phyloP scores from a whole-genome alignment of 305 asterid species.

The Solanum hybrid region DNA sequence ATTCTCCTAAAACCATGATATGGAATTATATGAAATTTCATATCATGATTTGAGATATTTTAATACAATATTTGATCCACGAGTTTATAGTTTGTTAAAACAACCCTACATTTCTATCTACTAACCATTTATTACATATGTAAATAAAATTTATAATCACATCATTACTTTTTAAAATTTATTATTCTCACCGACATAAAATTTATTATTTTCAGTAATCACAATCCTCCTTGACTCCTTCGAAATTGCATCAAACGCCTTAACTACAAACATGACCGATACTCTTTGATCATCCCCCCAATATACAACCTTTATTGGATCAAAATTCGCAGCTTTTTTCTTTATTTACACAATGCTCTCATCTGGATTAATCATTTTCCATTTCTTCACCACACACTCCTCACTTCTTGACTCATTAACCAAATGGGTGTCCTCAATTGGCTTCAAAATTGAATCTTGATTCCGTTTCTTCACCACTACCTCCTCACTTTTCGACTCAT shows the following conservation, averaged over 20 bases:
- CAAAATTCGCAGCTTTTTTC: constrained; percentile 33
- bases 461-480: constrained; percentile 15
- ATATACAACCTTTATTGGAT: constrained; percentile 63
- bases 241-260: constrained; percentile 66
- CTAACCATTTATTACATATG: too few relatives aligned
- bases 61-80: too few relatives aligned
- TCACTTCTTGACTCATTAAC: constrained; percentile 1
- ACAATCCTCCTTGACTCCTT: constrained; percentile 67
- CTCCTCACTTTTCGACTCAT: neutral
- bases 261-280: constrained; percentile 78
- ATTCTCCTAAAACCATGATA: too few relatives aligned
- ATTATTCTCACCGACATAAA: too few relatives aligned
- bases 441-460: neutral
- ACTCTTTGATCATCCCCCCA: constrained; percentile 71
- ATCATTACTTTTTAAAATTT: too few relatives aligned
- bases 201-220: constrained; percentile 42
- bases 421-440: neutral
- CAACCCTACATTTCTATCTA: too few relatives aligned
- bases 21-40: too few relatives aligned
- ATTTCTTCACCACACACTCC: constrained; percentile 14
- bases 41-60: too few relatives aligned
- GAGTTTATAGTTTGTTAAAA: too few relatives aligned
- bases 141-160: too few relatives aligned
- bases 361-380: constrained; percentile 11
- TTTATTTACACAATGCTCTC: constrained; percentile 29